Conservation (phyloP, 768 basidiomycete species). For the Boletus huronensis region DNA sequence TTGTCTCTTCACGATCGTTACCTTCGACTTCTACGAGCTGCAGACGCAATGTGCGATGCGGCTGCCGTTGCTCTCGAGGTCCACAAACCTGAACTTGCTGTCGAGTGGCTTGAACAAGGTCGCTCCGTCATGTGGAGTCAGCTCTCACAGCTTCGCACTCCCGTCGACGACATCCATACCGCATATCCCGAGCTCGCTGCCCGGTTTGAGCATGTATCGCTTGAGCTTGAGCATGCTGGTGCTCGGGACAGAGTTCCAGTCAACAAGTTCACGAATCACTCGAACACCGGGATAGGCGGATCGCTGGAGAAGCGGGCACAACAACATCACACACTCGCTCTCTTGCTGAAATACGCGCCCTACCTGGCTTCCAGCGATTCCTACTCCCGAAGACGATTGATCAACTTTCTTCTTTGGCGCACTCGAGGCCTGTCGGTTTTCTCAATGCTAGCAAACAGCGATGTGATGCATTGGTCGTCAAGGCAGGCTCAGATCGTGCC, state of each 20-base stretch:
- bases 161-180: neutral
- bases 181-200: neutral
- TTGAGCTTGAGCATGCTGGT: no score
- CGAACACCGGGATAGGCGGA: neutral
- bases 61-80: neutral
- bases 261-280: neutral
- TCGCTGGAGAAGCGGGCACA: neutral
- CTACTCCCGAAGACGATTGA: neutral
- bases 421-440: neutral
- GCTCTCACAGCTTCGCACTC: neutral
- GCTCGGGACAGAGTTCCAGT: no score
- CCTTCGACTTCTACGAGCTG: no score
- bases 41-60: no score
- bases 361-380: neutral
- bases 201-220: neutral
- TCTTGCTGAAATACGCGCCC: neutral
- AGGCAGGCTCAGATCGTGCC: neutral
- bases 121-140: neutral
- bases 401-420: neutral
- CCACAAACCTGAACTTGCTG: neutral
- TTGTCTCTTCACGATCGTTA: no score
- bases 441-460: neutral
- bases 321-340: neutral
- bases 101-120: neutral
- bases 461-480: neutral